Conservation (phyloP, 768 basidiomycete genomes). For the Boletus sensibilis region DNA sequence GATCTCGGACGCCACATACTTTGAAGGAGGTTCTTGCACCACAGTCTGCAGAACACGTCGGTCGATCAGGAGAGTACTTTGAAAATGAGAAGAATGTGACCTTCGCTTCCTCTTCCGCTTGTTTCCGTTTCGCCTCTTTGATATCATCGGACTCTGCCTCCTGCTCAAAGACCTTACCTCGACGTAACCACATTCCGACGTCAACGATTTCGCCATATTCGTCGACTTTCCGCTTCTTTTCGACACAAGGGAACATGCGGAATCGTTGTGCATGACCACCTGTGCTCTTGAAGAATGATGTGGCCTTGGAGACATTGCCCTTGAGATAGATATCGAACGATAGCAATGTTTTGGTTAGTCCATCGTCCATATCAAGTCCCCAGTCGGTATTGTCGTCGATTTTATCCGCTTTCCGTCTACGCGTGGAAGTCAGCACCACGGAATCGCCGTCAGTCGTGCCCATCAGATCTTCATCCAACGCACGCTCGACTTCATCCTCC, state of each 20-base stretch:
- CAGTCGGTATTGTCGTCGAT: constrained; percentile 59
- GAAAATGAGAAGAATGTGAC: constrained; percentile 29
- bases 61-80: background rate
- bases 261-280: constrained; percentile 75
- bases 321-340: constrained; percentile 98
- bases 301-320: constrained; percentile 87
- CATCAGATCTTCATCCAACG: constrained; percentile 51
- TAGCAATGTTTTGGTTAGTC: constrained; percentile 65
- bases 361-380: constrained; percentile 75
- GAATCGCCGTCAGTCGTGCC: constrained; percentile 40
- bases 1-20: constrained; percentile 74
- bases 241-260: constrained; percentile 96
- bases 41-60: constrained; percentile 51
- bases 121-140: constrained; percentile 66
- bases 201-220: constrained; percentile 95
- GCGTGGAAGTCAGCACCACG: constrained; percentile 20
- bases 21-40: constrained; percentile 84
- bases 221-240: constrained; percentile 89
- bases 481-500: constrained; percentile 55
- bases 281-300: constrained; percentile 82
- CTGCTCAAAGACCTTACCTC: constrained; percentile 88
- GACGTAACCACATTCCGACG: constrained; percentile 92
- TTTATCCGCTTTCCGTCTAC: constrained; percentile 47
- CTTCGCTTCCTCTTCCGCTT: constrained; percentile 76
- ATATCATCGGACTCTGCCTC: constrained; percentile 81